These are phyloP conservation scores for Triglochin maritima DNA, from an alignment of 106 monocot genomes.

Conservation along the genomic window DNA sequence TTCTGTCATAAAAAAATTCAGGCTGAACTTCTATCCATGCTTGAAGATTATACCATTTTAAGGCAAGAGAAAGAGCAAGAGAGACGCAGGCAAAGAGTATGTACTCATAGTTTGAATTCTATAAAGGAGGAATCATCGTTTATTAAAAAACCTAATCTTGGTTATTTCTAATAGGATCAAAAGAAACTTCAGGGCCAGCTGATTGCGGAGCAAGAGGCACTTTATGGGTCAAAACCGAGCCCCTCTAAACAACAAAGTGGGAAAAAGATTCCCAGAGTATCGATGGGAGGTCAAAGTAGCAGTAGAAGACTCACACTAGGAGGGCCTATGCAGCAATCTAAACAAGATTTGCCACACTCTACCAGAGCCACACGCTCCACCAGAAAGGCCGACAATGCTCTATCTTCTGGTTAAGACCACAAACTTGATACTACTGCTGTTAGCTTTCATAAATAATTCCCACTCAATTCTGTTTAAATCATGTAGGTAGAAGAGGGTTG, in stretches of 20 bases:
- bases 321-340: conserved; percentile 21
- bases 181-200: conserved; percentile 63
- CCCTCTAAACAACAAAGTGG: conserved; percentile 44
- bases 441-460: too few relatives aligned
- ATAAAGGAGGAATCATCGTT: too few relatives aligned
- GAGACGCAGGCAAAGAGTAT: conserved; percentile 39
- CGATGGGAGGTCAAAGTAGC: conserved; percentile 26
- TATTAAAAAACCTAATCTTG: too few relatives aligned
- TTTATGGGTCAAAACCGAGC: conserved; percentile 67
- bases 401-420: conserved; percentile 35
- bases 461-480: too few relatives aligned
- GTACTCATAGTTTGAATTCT: neutral
- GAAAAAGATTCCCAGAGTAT: conserved; percentile 45
- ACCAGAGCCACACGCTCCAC: conserved; percentile 25
- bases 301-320: conserved; percentile 46
- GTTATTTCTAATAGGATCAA: conserved; percentile 32
- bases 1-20: conserved; percentile 2
- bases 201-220: conserved; percentile 59
- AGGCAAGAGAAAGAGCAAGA: conserved; percentile 61
- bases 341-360: conserved; percentile 13
- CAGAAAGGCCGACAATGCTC: conserved; percentile 32
- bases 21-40: conserved; percentile 50
- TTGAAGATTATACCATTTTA: conserved; percentile 54
- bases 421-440: too few relatives aligned
- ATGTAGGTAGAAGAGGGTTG: conserved; percentile 27